Base-by-base conservation (phyloP, 805 yeast species). In the Barnettozyma botsteinii region DNA sequence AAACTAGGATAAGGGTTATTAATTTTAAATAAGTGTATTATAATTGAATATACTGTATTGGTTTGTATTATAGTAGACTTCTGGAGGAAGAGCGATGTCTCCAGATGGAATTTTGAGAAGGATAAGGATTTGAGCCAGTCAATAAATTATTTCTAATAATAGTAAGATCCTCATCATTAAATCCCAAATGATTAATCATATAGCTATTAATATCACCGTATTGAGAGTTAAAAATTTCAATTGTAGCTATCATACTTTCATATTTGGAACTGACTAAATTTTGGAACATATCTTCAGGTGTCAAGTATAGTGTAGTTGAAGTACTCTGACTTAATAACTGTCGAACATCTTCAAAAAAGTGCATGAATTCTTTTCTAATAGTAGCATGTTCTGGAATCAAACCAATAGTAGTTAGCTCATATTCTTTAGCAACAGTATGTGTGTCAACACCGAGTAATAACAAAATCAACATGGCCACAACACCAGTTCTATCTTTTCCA, bases 401-500 rank as follows among this genome's bases (percentile, higher is more conserved):
- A 0, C 94, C 95, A 33, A 72, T 56, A 0, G 81, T 67, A 1
- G 94, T 83, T 51, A 86, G 62, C 55, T 82, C 93, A 53, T 85
- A 87, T 53, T 86, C 96, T 47, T 78, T 72, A 1, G 86, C 77
- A 28, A 85, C 68, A 1, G 77, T 74, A 47, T 75, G 74, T 11
- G 69, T 66, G 44, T 81, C 86, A 4, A 85, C 85, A 0, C 85
- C 89, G 5, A 74, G 62, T 8, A 84, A 56, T 15, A 77, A 61
- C 33, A 85, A 65, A 5, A 85, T 64, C 45, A 86, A 57, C 78
- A 86, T 83, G 3, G 80, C 73, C 47, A 83, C 56, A 12, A 85
- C 68, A 0, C 95, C 95, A 0, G 95, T 85, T 32, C 95, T 71
- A 56, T 86, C 95, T 57, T 85, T 86, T 3, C 95, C 95, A 1